A percentile compares a stretch with the other conserved stretches of the same genome.
Conservation (phyloP, 768 basidiomycete genomes). For the Solioccasus polychromus region DNA sequence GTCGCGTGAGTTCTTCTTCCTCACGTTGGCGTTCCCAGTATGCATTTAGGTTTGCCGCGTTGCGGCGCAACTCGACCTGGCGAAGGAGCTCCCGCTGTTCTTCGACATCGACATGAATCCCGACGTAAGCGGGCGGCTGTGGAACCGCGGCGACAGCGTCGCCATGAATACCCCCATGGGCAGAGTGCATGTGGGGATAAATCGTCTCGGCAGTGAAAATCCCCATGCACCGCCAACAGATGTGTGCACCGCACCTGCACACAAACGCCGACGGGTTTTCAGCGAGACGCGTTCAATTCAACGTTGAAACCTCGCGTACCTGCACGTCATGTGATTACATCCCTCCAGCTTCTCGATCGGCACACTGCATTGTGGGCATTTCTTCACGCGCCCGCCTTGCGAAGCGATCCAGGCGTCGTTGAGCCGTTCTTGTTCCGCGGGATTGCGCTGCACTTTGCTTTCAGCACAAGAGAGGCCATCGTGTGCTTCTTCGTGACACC, state of each 20-base stretch:
- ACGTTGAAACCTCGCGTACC: constrained; percentile 8
- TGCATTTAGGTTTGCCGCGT: background rate
- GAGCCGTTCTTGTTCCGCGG: constrained; percentile 50
- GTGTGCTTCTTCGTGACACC: constrained; percentile 59
- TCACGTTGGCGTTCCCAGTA: constrained; percentile 1
- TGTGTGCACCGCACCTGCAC: constrained; percentile 64
- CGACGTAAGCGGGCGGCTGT: constrained; percentile 8
- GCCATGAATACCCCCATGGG: constrained; percentile 32
- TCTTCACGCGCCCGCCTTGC: constrained; percentile 58
- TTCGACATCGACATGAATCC: constrained; percentile 15
- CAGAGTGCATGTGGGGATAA: constrained; percentile 37
- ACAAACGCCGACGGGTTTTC: background rate
- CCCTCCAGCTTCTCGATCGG: constrained; percentile 69
- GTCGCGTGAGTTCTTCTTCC: background rate
- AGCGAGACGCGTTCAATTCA: no score
- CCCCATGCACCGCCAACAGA: constrained; percentile 66
- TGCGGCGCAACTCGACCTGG: constrained; percentile 13
- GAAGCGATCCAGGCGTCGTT: constrained; percentile 53
- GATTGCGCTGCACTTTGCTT: constrained; percentile 28
- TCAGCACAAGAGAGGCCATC: constrained; percentile 61
- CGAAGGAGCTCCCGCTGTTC: constrained; percentile 21
- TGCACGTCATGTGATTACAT: constrained; percentile 79
- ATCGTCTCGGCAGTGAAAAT: constrained; percentile 33
- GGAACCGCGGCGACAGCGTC: constrained; percentile 5
- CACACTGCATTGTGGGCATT: constrained; percentile 67